phyloP scores from a whole-genome alignment of 371 early-diverging fungal species.

The Funneliformis caledonium region DNA sequence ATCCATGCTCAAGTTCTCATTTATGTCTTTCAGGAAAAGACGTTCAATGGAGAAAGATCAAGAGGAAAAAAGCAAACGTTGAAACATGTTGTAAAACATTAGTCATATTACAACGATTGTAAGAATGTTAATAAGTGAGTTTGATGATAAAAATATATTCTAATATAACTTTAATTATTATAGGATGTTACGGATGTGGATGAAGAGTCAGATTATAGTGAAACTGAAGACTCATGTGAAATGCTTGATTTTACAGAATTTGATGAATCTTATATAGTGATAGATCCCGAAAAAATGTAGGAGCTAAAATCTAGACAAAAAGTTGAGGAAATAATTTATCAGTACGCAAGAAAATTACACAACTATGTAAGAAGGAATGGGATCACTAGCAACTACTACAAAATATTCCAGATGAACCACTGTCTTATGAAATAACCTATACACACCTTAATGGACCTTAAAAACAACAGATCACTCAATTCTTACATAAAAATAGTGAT shows the following conservation, averaged over 20 bases:
- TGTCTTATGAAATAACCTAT: too few relatives aligned
- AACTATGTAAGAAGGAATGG: too few relatives aligned
- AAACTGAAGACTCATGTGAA: not conserved
- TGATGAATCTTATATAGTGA: not conserved
- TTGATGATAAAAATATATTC: not conserved
- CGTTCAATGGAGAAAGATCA: too few relatives aligned
- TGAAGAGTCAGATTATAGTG: not conserved
- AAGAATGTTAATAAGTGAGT: not conserved
- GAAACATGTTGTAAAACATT: not conserved
- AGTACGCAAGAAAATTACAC: conserved; percentile 8
- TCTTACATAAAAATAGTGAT: too few relatives aligned
- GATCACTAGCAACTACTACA: too few relatives aligned
- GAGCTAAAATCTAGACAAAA: not conserved
- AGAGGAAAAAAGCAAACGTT: too few relatives aligned
- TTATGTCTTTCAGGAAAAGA: too few relatives aligned
- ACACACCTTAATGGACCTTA: too few relatives aligned
- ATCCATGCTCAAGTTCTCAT: too few relatives aligned
- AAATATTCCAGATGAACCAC: too few relatives aligned
- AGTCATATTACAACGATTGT: not conserved
- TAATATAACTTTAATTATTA: conserved; percentile 1
- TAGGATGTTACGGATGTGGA: not conserved
- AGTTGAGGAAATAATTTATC: conserved; percentile 23
- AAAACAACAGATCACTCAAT: too few relatives aligned
- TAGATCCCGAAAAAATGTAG: conserved; percentile 20
- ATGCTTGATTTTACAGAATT: conserved; percentile 1